Evolutionary conservation across 768 basidiomycete species (phyloP).

Genomic region (Termitomyces sp.): DNA sequence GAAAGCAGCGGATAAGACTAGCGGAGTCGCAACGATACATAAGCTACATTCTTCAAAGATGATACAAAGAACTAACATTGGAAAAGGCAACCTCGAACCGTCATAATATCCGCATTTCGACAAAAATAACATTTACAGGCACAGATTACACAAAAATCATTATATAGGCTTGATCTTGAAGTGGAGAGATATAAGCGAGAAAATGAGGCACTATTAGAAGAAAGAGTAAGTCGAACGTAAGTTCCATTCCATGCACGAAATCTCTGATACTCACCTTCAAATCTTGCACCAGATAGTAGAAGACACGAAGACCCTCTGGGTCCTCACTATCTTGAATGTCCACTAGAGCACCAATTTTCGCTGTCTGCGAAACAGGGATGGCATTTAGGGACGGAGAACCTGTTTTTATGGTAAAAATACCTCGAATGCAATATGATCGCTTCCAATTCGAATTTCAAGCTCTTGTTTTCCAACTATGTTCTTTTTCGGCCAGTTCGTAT

Average conservation of each 20-base stretch:
- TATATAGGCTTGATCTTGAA: constrained; percentile 99
- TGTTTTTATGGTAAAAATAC: constrained; percentile 29
- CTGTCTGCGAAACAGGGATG: constrained; percentile 53
- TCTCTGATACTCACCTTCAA: constrained; percentile 58
- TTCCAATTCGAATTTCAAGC: constrained; percentile 90
- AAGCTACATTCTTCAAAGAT: constrained; percentile 1
- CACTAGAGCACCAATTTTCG: constrained; percentile 94
- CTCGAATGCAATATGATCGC: constrained; percentile 96
- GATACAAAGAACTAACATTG: constrained; percentile 1
- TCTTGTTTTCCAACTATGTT: constrained; percentile 99
- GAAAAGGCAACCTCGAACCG: neutral
- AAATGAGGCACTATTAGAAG: constrained; percentile 79
- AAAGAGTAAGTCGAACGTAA: neutral
- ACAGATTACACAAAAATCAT: constrained; percentile 13
- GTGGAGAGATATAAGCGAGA: constrained; percentile 96
- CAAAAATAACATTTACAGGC: constrained; percentile 7
- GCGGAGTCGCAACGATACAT: neutral
- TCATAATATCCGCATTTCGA: neutral
- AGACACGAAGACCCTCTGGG: constrained; percentile 94
- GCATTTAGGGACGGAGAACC: neutral
- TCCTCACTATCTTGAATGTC: constrained; percentile 97
- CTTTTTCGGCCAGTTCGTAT: constrained; percentile 98
- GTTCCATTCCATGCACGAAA: neutral
- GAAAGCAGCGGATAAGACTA: constrained; percentile 4
- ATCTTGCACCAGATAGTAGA: constrained; percentile 98